phyloP scores from a whole-genome alignment of 2,329 filamentous ascomycete species.

The Talaromyces pinophilus region DNA sequence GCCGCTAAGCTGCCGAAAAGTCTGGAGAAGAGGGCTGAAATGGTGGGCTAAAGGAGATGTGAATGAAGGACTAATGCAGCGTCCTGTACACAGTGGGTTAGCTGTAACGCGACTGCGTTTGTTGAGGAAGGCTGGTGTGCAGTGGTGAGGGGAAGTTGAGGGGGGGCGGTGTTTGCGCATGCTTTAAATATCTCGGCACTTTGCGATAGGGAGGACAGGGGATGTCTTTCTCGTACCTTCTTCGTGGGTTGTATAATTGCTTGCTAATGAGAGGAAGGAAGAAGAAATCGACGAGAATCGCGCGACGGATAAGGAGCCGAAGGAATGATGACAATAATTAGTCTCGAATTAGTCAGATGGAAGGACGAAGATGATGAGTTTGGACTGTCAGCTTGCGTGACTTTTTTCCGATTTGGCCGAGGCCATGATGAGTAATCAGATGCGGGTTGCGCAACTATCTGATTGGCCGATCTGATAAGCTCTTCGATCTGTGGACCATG shows the following conservation, averaged over 20 bases:
- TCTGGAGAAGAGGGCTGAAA: constrained; percentile 69
- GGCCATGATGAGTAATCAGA: constrained; percentile 16
- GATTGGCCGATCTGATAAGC: not conserved
- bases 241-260: not conserved
- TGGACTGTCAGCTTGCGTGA: constrained; percentile 15
- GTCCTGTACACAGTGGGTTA: not conserved
- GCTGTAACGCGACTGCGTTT: not conserved
- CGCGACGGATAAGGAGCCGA: not conserved
- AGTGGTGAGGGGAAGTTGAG: not conserved
- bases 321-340: not conserved
- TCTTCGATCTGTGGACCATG: not conserved
- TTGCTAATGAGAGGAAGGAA: not conserved
- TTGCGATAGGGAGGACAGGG: not conserved
- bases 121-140: not conserved
- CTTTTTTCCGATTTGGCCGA: not conserved
- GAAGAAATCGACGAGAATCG: not conserved
- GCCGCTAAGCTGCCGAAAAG: constrained; percentile 65
- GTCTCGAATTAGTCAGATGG: not conserved
- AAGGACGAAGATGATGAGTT: constrained; percentile 1
- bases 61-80: not conserved
- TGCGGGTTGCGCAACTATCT: too few species aligned
- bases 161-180: not conserved
- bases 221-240: constrained; percentile 16
- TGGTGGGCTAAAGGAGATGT: constrained; percentile 46
- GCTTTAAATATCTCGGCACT: constrained; percentile 4